A percentile compares a stretch with the other conserved stretches of the same genome.
Conservation (phyloP, 768 basidiomycete genomes). For the Trametopsis cervina region DNA sequence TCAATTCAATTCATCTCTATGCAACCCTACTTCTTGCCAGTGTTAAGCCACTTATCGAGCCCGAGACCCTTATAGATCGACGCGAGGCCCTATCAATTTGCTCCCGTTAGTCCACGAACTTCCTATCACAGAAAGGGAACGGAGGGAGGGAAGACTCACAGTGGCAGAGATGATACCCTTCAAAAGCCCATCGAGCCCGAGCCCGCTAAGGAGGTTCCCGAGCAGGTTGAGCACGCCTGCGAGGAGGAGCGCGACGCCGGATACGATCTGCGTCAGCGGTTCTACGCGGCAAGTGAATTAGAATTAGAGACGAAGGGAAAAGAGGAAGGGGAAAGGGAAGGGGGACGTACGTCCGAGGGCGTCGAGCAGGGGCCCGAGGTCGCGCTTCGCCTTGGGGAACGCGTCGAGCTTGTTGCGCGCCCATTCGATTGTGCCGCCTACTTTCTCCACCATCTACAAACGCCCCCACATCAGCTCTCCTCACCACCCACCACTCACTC, state of each 20-base stretch:
- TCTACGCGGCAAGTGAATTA: neutral
- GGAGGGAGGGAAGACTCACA: neutral
- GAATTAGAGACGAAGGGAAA: no score
- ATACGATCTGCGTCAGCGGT: neutral
- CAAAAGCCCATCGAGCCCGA: neutral
- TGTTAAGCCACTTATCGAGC: neutral
- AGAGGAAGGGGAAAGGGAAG: neutral
- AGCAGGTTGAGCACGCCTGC: neutral
- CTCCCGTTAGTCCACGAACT: no score
- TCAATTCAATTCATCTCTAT: no score
- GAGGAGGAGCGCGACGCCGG: neutral
- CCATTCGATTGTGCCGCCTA: neutral
- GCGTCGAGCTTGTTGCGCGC: neutral
- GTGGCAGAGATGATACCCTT: neutral
- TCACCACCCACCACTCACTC: no score
- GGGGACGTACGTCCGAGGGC: neutral
- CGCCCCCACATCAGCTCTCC: no score
- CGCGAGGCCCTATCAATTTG: neutral
- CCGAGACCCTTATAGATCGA: neutral
- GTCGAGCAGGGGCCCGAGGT: neutral
- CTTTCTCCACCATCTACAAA: neutral
- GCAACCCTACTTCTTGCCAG: no score
- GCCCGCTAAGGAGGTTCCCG: neutral
- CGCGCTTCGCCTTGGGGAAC: neutral
- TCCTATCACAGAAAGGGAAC: no score